Evolutionary conservation across 1,139 yeast genomes (phyloP).

Genomic region (Suhomyces bolitotheri): DNA sequence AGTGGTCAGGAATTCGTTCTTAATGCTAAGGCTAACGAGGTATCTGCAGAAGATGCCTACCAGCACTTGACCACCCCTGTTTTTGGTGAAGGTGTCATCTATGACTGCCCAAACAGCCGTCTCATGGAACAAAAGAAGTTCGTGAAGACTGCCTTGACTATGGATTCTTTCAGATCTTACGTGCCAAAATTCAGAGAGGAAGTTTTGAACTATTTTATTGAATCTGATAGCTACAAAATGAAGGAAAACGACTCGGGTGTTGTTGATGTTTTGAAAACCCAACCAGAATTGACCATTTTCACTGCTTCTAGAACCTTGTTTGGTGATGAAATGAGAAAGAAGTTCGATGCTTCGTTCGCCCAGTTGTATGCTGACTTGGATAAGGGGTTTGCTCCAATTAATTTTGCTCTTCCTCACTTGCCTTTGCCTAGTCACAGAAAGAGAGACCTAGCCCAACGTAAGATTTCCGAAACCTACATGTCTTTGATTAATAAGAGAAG

Average conservation of each 20-base stretch:
- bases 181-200: slow-evolving; percentile 90
- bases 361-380: slow-evolving; percentile 85
- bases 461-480: slow-evolving; percentile 78
- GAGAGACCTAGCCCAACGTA: slow-evolving; percentile 86
- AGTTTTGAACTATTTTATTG: slow-evolving; percentile 60
- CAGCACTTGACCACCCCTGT: slow-evolving; percentile 95
- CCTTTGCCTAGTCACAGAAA: slow-evolving; percentile 84
- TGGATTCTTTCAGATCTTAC: slow-evolving; percentile 78
- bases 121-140: slow-evolving; percentile 98
- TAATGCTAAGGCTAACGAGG: slow-evolving; percentile 86
- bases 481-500: slow-evolving; percentile 75
- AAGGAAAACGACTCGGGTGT: slow-evolving; percentile 46
- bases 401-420: slow-evolving; percentile 91
- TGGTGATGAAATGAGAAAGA: slow-evolving; percentile 88
- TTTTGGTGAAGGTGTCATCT: slow-evolving; percentile 94
- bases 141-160: slow-evolving; percentile 84
- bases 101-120: slow-evolving; percentile 91
- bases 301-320: slow-evolving; percentile 90
- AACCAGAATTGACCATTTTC: slow-evolving; percentile 94
- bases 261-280: slow-evolving; percentile 75
- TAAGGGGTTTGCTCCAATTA: slow-evolving; percentile 94
- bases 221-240: slow-evolving; percentile 47
- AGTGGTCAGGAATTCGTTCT: slow-evolving; percentile 96
- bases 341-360: slow-evolving; percentile 83
- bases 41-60: slow-evolving; percentile 95